These are phyloP conservation scores for Candida rishiriensis DNA, from an alignment of 805 yeast species.

Conservation along the genomic window DNA sequence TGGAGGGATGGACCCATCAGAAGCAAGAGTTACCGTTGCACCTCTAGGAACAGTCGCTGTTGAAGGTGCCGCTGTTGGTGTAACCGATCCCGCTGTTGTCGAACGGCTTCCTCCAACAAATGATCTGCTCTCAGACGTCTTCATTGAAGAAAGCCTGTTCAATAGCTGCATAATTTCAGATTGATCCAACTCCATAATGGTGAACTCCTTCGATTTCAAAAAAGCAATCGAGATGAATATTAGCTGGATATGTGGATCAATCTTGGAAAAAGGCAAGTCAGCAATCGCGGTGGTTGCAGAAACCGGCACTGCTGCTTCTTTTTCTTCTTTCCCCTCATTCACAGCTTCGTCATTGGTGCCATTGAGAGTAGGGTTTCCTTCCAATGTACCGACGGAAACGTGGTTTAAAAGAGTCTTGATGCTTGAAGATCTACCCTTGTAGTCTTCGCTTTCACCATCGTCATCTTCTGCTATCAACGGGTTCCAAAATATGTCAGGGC, in stretches of 20 bases:
- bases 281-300: slow-evolving; percentile 8
- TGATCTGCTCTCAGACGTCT: slow-evolving; percentile 25
- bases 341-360: slow-evolving; percentile 11
- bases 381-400: slow-evolving; percentile 20
- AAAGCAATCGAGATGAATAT: slow-evolving; percentile 74
- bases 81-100: not conserved
- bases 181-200: slow-evolving; percentile 82
- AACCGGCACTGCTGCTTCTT: slow-evolving; percentile 8
- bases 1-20: not conserved
- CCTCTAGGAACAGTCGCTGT: not conserved
- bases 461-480: slow-evolving; percentile 29
- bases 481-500: slow-evolving; percentile 65
- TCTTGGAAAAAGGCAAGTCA: slow-evolving; percentile 48
- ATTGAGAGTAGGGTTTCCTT: slow-evolving; percentile 25
- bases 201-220: slow-evolving; percentile 71
- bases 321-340: not conserved
- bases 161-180: slow-evolving; percentile 81
- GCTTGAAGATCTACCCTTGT: slow-evolving; percentile 27
- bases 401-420: slow-evolving; percentile 26
- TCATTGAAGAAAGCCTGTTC: slow-evolving; percentile 48
- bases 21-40: not conserved
- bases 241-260: slow-evolving; percentile 74
- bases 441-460: slow-evolving; percentile 1
- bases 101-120: slow-evolving; percentile 18
- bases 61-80: not conserved